Percentiles rank a stretch among this genome's conserved stretches.
These are phyloP conservation scores for Fragaria iinumae DNA, from an alignment of 306 rosid genomes.

Conservation along the genomic window DNA sequence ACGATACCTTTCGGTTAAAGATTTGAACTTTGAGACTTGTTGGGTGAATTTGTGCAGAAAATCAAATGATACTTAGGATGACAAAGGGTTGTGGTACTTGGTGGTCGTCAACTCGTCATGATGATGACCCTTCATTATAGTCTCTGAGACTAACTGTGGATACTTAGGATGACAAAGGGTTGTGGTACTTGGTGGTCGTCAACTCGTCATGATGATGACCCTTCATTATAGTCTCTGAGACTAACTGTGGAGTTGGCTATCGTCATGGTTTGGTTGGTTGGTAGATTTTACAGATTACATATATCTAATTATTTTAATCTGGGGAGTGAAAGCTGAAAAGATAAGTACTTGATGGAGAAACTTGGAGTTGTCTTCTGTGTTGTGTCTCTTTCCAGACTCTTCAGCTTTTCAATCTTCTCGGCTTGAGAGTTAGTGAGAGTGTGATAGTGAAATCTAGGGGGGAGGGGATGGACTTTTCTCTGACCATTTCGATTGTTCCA, in stretches of 20 bases:
- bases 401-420: background rate
- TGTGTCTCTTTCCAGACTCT: background rate
- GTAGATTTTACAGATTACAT: background rate
- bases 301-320: background rate
- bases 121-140: background rate
- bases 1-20: background rate
- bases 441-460: background rate
- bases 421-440: background rate
- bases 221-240: background rate
- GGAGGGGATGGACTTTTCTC: background rate
- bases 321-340: background rate
- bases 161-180: background rate
- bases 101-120: background rate
- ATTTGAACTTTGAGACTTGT: background rate
- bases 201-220: background rate
- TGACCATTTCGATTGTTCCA: background rate
- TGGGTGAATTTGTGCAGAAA: background rate
- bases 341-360: background rate
- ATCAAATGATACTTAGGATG: background rate
- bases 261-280: constrained; percentile 5
- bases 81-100: background rate
- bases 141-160: background rate
- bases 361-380: background rate
- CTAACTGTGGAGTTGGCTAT: background rate
- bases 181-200: background rate